Base-by-base conservation (phyloP, 495 filamentous ascomycete genomes). In the Podospora didyma region DNA sequence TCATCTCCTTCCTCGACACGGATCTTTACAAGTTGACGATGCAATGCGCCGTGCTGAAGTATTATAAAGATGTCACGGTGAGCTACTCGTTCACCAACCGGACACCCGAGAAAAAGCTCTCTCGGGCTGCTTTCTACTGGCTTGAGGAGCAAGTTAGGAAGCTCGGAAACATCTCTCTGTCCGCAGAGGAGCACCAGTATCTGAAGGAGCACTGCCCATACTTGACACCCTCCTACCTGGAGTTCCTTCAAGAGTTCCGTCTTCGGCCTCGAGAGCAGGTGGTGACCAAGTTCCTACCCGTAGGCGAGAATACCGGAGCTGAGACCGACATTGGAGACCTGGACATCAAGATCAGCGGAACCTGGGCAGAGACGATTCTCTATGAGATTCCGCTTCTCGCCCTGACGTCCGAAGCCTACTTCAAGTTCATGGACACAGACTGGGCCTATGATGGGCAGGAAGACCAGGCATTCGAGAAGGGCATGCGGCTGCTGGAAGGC, bases 1-100 rank as follows among this genome's bases (percentile, higher is more conserved):
- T 97, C 65, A 87, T 82, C 70, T 97, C 94, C 57, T 86, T 98
- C 58, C 83, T 98, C 39, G 94, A 98, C 69, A 98, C 94, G 1
- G 94, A 98, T 77, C 78, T 98, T 42, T 98, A 98, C 80, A 98
- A 98, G 73, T 72, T 98, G 66, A 98, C 94, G 10, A 98, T 98
- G 94, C 94, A 98, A 84, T 96, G 89, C 67, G 94, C 92, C 41
- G 84, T 97, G 60, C 79, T 96, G 49, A 92, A 90, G 66, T 92
- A 89, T 73, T 97, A 95, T 68, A 85, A 87, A 16, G 81, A 93
- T 62, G 85, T 92, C 51, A 74, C 88, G 37, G 93, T 97, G 45
- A 90, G 88, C 7, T 98, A 97, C 70, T 81, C 85, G 51, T 95
- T 96, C 78, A 96, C 90, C 42, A 98, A 98, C 69, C 87, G 94